Base-by-base conservation (phyloP, 208 protist species). In the Trypanosoma cruzi region DNA sequence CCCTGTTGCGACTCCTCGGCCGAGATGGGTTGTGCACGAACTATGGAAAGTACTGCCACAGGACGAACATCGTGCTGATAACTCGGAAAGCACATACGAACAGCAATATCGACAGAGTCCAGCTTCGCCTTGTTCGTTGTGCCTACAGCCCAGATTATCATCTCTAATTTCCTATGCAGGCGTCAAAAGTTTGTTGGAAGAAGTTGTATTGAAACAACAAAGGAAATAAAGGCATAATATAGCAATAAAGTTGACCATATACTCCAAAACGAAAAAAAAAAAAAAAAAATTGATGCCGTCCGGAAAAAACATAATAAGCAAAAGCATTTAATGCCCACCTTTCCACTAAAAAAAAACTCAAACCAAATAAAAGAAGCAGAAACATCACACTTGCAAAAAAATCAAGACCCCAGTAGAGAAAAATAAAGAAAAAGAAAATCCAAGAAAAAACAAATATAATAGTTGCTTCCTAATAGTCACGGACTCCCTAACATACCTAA, bases 51-150 rank as follows among this genome's bases (percentile, higher is more conserved):
- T 1, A 90, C 82, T 6, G 29, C 48, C 10, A 88, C 65, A 36
- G 81, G 52, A 16, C 71, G 60, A 18, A 95, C 78, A 44, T 82
- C 75, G 63, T 89, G 80, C 16, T 58, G 24, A 13, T 71, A 55
- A 29, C 79, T 46, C 34, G 89, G 84, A 68, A 92, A 95, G 57
- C 82, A 88, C 57, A 71, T 83, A 34, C 78, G 64, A 53, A 87
- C 81, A 18, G 71, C 76, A 22, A 67, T 36, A 20, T 34, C 18
- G 1, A 92, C 85, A 62, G 73, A 81, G 13, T 84, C 77, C 0
- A 87, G 50, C 65, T 94, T 94, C n/a, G 88, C 88, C 24, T 77
- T 79, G 56, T 94, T 94, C 1, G 85, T 92, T 34, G 88, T 89
- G 13, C 88, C 88, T 37, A 94, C 81, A 37, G 87, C 87, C 84